These are phyloP conservation scores for Abrus precatorius DNA, from an alignment of 306 rosid species.

Conservation along the genomic window DNA sequence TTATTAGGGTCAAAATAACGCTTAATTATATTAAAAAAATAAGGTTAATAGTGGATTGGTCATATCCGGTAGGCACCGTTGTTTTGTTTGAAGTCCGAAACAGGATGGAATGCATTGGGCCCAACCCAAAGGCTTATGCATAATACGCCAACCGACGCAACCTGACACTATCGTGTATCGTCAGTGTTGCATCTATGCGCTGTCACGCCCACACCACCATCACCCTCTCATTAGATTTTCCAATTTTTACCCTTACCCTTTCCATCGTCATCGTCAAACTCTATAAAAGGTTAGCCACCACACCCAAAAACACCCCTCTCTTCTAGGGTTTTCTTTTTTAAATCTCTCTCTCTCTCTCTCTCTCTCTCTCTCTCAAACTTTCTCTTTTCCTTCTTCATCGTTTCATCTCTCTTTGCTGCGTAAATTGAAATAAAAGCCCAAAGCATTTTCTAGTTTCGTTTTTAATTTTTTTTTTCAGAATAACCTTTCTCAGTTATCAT, in stretches of 20 bases:
- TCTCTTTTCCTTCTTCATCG: neutral
- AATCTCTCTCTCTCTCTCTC: neutral
- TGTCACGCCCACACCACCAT: slow-evolving; percentile 18
- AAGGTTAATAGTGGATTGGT: neutral
- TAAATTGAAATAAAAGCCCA: neutral
- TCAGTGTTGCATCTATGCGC: slow-evolving; percentile 16
- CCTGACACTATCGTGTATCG: neutral
- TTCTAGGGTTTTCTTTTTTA: slow-evolving; percentile 19
- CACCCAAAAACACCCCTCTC: too few species aligned
- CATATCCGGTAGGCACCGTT: neutral
- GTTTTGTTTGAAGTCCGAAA: neutral
- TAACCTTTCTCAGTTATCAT: neutral
- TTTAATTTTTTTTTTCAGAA: neutral
- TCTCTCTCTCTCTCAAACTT: neutral
- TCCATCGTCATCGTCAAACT: neutral
- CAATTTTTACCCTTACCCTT: neutral
- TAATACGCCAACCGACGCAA: neutral
- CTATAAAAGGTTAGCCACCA: slow-evolving; percentile 13
- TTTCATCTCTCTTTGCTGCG: neutral
- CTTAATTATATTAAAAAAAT: neutral
- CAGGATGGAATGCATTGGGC: neutral
- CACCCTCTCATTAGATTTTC: neutral
- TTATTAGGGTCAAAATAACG: too few species aligned
- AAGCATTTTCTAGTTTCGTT: neutral
- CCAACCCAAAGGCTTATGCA: neutral